These are phyloP conservation scores for Cantharellus cinnabarinus DNA, from an alignment of 768 basidiomycete genomes.

Conservation along the genomic window DNA sequence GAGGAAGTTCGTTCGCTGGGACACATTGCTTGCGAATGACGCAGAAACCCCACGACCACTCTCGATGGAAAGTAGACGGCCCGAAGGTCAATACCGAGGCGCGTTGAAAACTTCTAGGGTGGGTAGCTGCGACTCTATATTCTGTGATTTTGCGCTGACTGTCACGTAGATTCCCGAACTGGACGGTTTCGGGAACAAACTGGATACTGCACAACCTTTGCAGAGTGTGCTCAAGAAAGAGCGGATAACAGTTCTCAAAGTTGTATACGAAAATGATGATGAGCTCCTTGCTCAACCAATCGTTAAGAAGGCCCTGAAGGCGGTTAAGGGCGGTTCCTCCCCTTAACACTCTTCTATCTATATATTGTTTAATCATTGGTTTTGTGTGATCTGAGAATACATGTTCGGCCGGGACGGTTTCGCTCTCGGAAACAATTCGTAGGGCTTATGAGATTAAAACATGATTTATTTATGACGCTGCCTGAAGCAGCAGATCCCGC, in stretches of 20 bases:
- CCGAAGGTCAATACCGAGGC: background rate
- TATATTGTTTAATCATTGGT: no score
- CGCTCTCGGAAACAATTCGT: no score
- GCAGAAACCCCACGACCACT: background rate
- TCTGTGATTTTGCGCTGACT: background rate
- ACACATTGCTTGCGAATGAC: background rate
- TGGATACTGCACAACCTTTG: background rate
- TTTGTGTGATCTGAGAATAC: no score
- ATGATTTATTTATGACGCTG: no score
- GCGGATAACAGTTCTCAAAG: background rate
- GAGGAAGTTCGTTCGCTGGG: constrained; percentile 1
- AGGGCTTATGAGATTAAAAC: no score
- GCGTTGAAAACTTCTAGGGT: background rate
- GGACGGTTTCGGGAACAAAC: background rate
- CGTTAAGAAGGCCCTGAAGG: background rate
- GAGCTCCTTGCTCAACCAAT: background rate
- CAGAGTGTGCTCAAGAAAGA: background rate
- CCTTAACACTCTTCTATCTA: background rate
- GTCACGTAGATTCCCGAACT: background rate
- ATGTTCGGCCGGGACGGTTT: no score
- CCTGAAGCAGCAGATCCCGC: no score
- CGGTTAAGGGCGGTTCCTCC: background rate
- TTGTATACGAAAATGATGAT: background rate
- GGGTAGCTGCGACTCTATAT: background rate
- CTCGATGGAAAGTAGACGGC: background rate